phyloP scores from a whole-genome alignment of 495 filamentous ascomycete species.

The Margaritispora aquatica region DNA sequence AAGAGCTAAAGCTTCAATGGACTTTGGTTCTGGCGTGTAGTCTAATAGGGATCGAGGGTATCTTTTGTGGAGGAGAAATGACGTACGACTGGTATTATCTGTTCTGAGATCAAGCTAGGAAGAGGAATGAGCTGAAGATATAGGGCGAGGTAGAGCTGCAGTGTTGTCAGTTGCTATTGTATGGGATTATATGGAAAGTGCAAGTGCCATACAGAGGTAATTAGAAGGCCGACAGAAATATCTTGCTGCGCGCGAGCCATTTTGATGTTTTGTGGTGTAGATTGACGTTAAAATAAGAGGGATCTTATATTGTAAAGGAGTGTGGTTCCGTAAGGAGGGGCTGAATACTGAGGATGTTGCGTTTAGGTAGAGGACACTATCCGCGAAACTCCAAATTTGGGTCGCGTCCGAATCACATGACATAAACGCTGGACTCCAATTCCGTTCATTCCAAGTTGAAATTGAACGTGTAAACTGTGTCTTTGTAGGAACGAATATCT shows the following conservation, averaged over 20 bases:
- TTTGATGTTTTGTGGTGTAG: background rate
- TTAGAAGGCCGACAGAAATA: constrained; percentile 75
- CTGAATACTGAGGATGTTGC: constrained; percentile 9
- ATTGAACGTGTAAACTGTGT: too few species aligned
- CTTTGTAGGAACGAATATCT: too few species aligned
- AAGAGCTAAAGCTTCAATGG: too few species aligned
- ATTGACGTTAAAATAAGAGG: background rate
- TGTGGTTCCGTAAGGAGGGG: constrained; percentile 21
- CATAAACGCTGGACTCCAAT: too few species aligned
- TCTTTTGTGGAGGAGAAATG: background rate
- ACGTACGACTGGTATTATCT: constrained; percentile 66
- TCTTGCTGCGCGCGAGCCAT: constrained; percentile 97
- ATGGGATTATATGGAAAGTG: constrained; percentile 2
- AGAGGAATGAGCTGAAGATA: constrained; percentile 83
- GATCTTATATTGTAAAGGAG: constrained; percentile 12
- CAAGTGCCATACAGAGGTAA: constrained; percentile 61
- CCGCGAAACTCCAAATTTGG: background rate
- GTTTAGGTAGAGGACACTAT: constrained; percentile 1
- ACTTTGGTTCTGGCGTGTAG: background rate
- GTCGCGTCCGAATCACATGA: constrained; percentile 17
- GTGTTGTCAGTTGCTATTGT: constrained; percentile 35
- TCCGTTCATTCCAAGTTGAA: too few species aligned
- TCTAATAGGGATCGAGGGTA: too few species aligned
- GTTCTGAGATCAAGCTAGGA: constrained; percentile 61
- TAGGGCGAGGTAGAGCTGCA: constrained; percentile 83